Conservation (phyloP, 1,284 basidiomycete genomes). For the Sporisorium graminicola region DNA sequence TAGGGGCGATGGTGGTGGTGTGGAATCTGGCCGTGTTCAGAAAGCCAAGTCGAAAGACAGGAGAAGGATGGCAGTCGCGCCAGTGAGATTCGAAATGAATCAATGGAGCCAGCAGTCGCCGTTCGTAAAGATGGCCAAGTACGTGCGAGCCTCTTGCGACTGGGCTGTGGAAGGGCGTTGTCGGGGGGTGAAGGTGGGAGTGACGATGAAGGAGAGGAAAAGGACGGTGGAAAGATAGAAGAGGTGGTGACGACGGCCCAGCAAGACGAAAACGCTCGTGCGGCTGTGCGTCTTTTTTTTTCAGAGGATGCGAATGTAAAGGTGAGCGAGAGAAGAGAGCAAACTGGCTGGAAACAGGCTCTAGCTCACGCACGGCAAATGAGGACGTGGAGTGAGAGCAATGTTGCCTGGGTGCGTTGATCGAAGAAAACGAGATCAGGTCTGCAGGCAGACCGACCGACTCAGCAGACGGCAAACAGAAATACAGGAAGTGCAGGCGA, state of each 20-base stretch:
- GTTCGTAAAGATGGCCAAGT: background rate
- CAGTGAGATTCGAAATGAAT: conserved; percentile 6
- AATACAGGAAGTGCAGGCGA: background rate
- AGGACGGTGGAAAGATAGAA: background rate
- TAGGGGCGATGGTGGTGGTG: background rate
- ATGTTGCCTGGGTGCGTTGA: too few relatives aligned
- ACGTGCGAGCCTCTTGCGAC: background rate
- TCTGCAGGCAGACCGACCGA: too few relatives aligned
- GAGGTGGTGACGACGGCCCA: conserved; percentile 19
- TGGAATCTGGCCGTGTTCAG: conserved; percentile 20
- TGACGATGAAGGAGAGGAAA: background rate
- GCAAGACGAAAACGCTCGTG: conserved; percentile 7
- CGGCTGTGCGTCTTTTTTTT: conserved; percentile 18
- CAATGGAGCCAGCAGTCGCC: conserved; percentile 2
- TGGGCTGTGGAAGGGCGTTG: background rate
- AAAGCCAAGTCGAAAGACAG: background rate
- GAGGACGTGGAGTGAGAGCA: conserved; percentile 7
- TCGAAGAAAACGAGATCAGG: conserved; percentile 5
- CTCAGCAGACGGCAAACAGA: too few relatives aligned
- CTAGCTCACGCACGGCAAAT: background rate
- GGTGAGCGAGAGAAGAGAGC: background rate
- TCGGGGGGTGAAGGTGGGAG: background rate
- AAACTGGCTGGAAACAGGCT: conserved; percentile 3
- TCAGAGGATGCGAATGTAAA: conserved; percentile 7
- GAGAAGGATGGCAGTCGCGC: conserved; percentile 15